These are phyloP conservation scores for Akanthomyces uredinophilus DNA, from an alignment of 2,329 filamentous ascomycete genomes.

Conservation along the genomic window DNA sequence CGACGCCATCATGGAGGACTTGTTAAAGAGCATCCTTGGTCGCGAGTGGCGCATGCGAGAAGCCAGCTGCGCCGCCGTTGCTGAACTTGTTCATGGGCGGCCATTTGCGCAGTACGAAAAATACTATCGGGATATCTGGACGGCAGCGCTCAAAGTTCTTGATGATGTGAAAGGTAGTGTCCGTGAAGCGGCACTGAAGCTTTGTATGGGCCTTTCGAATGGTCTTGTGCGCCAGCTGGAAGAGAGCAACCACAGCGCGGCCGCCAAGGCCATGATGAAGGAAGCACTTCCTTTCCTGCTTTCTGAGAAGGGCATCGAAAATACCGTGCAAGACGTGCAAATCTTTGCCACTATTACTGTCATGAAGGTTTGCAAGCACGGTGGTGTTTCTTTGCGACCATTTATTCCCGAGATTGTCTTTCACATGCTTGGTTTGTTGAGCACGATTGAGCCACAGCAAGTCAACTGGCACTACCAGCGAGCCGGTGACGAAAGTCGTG, in stretches of 20 bases:
- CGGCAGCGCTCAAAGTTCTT: slow-evolving; percentile 78
- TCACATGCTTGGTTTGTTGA: slow-evolving; percentile 74
- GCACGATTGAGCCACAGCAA: slow-evolving; percentile 80
- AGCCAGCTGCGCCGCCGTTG: slow-evolving; percentile 85
- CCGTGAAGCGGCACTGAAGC: slow-evolving; percentile 68
- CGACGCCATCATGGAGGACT: slow-evolving; percentile 80
- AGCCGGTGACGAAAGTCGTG: slow-evolving; percentile 77
- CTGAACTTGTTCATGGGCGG: slow-evolving; percentile 79
- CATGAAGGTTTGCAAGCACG: slow-evolving; percentile 84
- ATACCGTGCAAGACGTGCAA: slow-evolving; percentile 80
- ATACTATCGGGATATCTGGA: slow-evolving; percentile 82
- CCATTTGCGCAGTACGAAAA: slow-evolving; percentile 72
- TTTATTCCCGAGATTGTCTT: slow-evolving; percentile 80
- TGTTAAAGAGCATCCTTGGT: slow-evolving; percentile 79
- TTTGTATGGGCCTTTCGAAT: slow-evolving; percentile 80
- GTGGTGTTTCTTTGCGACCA: slow-evolving; percentile 69
- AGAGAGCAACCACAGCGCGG: slow-evolving; percentile 64
- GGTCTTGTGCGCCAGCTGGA: slow-evolving; percentile 82
- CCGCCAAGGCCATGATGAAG: slow-evolving; percentile 73
- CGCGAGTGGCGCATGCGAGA: slow-evolving; percentile 92
- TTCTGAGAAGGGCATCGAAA: slow-evolving; percentile 84
- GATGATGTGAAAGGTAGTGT: slow-evolving; percentile 96
- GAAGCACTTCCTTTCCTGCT: slow-evolving; percentile 87
- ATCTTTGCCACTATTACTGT: slow-evolving; percentile 77
- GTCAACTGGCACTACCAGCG: slow-evolving; percentile 93